Conservation (phyloP, 1,284 basidiomycete species). For the Ceratobasidium sp. region DNA sequence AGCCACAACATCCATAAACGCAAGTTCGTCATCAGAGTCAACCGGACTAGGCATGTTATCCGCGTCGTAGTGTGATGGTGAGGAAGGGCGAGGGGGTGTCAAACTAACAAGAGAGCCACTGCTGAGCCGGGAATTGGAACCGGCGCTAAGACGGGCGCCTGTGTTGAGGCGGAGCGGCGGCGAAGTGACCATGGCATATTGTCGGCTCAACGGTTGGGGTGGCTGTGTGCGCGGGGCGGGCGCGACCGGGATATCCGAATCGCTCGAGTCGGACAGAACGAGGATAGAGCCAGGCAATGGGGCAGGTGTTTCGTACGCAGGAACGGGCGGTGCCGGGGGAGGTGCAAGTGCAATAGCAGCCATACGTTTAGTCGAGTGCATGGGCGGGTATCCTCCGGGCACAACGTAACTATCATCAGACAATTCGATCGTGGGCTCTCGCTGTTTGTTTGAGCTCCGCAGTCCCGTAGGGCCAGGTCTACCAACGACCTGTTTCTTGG, state of each 20-base stretch:
- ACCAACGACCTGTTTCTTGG: not conserved
- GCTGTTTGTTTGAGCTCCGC: not conserved
- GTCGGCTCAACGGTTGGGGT: not conserved
- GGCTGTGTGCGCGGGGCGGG: not conserved
- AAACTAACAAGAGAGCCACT: not conserved
- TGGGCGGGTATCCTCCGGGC: conserved; percentile 10
- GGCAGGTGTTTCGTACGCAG: not conserved
- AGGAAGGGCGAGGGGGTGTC: not conserved
- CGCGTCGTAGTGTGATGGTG: not conserved
- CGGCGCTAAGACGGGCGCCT: not conserved
- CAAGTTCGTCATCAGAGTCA: conserved; percentile 14
- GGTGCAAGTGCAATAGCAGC: not conserved
- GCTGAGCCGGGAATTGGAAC: not conserved
- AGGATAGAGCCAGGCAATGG: not conserved
- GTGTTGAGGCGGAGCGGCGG: not conserved
- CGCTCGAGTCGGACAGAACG: not conserved
- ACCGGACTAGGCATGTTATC: conserved; percentile 6
- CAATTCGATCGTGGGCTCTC: not conserved
- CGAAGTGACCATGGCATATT: not conserved
- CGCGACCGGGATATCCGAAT: not conserved
- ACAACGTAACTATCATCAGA: not conserved
- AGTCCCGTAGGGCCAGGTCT: not conserved
- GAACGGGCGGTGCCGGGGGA: not conserved
- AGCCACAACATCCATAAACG: conserved; percentile 5
- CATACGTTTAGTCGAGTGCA: not conserved